These are phyloP conservation scores for Acer saccharum DNA, from an alignment of 345 rosid genomes.

Conservation along the genomic window DNA sequence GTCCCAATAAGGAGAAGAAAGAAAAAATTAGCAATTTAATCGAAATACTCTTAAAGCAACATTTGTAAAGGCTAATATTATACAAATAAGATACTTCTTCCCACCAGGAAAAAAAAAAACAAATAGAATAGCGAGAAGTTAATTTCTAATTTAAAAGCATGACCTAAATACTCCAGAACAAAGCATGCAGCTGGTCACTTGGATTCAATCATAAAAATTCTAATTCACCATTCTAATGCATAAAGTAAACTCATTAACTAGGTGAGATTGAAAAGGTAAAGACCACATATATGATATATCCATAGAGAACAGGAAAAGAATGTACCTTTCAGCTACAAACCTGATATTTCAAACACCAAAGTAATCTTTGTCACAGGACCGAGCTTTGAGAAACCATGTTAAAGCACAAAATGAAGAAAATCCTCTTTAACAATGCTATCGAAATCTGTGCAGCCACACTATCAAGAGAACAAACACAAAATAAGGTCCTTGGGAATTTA, in stretches of 20 bases:
- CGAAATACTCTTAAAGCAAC: not conserved
- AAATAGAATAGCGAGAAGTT: not conserved
- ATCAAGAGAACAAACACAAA: slow-evolving; percentile 11
- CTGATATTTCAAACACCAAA: slow-evolving; percentile 20
- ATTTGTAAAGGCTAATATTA: not conserved
- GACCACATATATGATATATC: not conserved
- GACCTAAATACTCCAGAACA: not conserved
- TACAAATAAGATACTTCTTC: not conserved
- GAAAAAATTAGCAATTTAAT: not conserved
- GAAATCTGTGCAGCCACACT: slow-evolving; percentile 1
- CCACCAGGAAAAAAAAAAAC: not conserved
- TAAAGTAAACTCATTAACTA: not conserved
- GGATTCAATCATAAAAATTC: not conserved
- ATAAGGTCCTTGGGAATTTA: slow-evolving; percentile 13
- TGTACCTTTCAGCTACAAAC: slow-evolving; percentile 28
- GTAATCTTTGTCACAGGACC: slow-evolving; percentile 20
- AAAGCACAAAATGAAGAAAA: slow-evolving; percentile 14
- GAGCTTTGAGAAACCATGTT: slow-evolving; percentile 19
- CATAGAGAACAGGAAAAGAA: slow-evolving; percentile 13
- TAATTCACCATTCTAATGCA: not conserved
- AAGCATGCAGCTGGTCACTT: not conserved
- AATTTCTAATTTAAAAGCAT: not conserved
- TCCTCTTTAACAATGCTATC: slow-evolving; percentile 9
- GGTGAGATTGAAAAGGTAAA: not conserved
- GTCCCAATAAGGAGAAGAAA: slow-evolving; percentile 14